Evolutionary conservation across 2,329 filamentous ascomycete genomes (phyloP).

Genomic region (Tricladium varicosporioides): DNA sequence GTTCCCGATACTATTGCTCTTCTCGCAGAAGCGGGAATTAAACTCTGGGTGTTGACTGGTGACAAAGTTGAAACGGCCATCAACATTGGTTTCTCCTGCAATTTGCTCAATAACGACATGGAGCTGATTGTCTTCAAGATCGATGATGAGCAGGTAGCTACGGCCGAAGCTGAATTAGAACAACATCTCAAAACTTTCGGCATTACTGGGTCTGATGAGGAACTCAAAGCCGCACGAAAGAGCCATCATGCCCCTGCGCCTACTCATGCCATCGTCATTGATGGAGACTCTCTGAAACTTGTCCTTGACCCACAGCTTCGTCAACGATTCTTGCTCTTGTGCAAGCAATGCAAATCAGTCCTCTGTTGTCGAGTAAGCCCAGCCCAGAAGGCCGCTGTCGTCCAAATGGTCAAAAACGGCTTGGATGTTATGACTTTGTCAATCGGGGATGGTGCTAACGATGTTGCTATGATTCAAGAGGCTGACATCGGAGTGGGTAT

Average conservation of each 20-base stretch:
- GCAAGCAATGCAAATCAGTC: slow-evolving; percentile 95
- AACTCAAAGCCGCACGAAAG: slow-evolving; percentile 73
- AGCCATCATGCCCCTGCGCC: slow-evolving; percentile 83
- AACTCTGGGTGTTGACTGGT: slow-evolving; percentile 96
- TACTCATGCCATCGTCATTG: slow-evolving; percentile 91
- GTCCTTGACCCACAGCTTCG: slow-evolving; percentile 79
- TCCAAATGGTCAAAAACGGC: slow-evolving; percentile 90
- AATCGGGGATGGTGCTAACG: slow-evolving; percentile 91
- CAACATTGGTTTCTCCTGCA: slow-evolving; percentile 99
- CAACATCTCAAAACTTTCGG: slow-evolving; percentile 70
- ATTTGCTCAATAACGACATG: slow-evolving; percentile 96
- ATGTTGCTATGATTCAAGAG: slow-evolving; percentile 97
- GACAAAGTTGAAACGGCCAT: slow-evolving; percentile 99
- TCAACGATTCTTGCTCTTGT: slow-evolving; percentile 91
- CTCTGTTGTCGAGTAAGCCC: slow-evolving; percentile 97
- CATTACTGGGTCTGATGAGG: slow-evolving; percentile 80
- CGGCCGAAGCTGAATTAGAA: slow-evolving; percentile 70
- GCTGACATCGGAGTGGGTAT: slow-evolving; percentile 96
- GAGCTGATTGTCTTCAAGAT: slow-evolving; percentile 89
- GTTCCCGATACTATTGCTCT: slow-evolving; percentile 94
- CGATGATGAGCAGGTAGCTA: slow-evolving; percentile 65
- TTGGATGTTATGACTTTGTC: slow-evolving; percentile 95
- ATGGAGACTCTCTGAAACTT: slow-evolving; percentile 88
- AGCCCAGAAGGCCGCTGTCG: slow-evolving; percentile 95
- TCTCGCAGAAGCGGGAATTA: slow-evolving; percentile 90